phyloP scores from a whole-genome alignment of 139 green algal genomes.

The Micractinium conductrix region DNA sequence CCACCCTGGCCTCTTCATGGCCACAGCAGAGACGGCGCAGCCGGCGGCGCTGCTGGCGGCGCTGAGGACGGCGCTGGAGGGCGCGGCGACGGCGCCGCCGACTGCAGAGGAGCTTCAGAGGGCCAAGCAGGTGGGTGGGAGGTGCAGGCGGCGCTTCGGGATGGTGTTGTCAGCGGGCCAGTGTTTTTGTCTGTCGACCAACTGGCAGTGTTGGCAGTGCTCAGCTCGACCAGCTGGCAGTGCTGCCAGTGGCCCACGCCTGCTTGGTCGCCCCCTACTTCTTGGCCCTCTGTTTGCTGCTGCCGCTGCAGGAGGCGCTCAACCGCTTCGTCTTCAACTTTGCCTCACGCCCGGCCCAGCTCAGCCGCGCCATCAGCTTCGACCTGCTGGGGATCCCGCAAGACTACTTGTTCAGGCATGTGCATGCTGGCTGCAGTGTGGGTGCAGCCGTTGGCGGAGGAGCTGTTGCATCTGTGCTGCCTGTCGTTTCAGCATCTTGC shows the following conservation, averaged over 20 bases:
- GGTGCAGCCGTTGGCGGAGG: not conserved
- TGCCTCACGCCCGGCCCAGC: constrained; percentile 60
- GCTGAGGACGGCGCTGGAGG: constrained; percentile 41
- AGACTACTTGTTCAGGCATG: constrained; percentile 69
- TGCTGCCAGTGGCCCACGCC: no score
- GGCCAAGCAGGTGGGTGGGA: constrained; percentile 3
- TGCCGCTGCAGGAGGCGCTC: constrained; percentile 61
- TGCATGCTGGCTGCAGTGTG: not conserved
- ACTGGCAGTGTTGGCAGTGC: no score
- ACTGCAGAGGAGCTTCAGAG: constrained; percentile 9
- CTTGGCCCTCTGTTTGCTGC: not conserved
- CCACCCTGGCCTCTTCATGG: constrained; percentile 80
- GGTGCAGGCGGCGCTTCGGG: not conserved
- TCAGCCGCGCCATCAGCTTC: constrained; percentile 66
- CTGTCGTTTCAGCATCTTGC: no score
- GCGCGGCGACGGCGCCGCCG: not conserved
- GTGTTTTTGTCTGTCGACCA: no score
- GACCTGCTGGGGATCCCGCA: constrained; percentile 76
- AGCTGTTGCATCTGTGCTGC: no score
- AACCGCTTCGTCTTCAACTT: constrained; percentile 92
- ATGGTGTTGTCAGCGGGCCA: not conserved
- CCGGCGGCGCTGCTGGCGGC: constrained; percentile 54
- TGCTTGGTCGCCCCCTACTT: not conserved
- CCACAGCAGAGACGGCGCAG: constrained; percentile 63
- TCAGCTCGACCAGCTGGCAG: no score